Evolutionary conservation across 2,329 filamentous ascomycete genomes (phyloP).

Genomic region (Claviceps sorghi): DNA sequence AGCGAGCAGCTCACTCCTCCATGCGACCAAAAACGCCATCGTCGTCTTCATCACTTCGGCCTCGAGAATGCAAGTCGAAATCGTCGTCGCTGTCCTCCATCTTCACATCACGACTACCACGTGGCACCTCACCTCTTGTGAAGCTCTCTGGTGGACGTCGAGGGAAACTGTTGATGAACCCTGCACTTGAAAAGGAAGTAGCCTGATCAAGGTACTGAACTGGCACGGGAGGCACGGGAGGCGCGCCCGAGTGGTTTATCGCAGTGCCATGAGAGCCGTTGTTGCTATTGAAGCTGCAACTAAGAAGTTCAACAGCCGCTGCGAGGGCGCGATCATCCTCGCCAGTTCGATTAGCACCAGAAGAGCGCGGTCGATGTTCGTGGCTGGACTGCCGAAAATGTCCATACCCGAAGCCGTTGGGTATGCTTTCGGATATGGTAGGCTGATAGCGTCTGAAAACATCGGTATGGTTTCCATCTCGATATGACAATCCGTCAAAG

Average conservation of each 20-base stretch:
- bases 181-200: conserved; percentile 40
- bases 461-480: conserved; percentile 40
- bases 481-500: conserved; percentile 34
- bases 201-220: conserved; percentile 58
- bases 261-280: conserved; percentile 48
- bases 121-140: conserved; percentile 42
- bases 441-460: conserved; percentile 76
- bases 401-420: conserved; percentile 29
- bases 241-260: conserved; percentile 55
- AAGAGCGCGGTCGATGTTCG: conserved; percentile 64
- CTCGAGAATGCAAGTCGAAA: conserved; percentile 44
- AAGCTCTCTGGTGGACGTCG: conserved; percentile 49
- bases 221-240: conserved; percentile 77
- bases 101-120: conserved; percentile 43
- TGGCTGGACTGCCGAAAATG: conserved; percentile 62
- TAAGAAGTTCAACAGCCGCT: conserved; percentile 77
- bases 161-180: conserved; percentile 50
- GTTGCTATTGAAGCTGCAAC: conserved; percentile 77
- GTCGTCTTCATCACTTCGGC: conserved; percentile 74
- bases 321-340: conserved; percentile 80
- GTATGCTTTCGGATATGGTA: conserved; percentile 33
- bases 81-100: conserved; percentile 58
- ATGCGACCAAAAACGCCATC: conserved; percentile 92
- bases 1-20: conserved; percentile 54
- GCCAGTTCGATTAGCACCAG: conserved; percentile 58